Evolutionary conservation across 78 protist genomes (phyloP).

Genomic region (Isochrysis galbana): DNA sequence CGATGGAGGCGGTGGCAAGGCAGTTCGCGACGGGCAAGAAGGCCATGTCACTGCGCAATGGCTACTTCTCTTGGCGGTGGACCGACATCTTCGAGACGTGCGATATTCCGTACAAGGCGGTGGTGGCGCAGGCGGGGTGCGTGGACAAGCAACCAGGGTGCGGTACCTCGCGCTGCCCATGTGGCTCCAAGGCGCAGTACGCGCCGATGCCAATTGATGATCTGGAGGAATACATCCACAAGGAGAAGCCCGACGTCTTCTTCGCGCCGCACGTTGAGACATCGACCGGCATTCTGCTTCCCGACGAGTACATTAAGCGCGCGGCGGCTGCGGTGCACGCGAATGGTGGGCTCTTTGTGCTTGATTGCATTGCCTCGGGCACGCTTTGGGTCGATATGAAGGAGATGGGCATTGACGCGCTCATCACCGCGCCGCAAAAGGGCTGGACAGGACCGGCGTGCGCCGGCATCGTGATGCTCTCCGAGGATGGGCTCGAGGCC

Average conservation of each 20-base stretch:
- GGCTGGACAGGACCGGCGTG: constrained; percentile 67
- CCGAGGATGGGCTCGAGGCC: neutral
- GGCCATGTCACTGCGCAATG: constrained; percentile 43
- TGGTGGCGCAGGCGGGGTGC: constrained; percentile 39
- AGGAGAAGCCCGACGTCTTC: constrained; percentile 35
- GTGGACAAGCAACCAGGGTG: too few species aligned
- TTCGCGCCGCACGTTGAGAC: constrained; percentile 66
- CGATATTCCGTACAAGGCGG: neutral
- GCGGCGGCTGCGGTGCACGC: constrained; percentile 39
- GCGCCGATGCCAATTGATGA: constrained; percentile 2
- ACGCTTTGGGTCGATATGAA: constrained; percentile 54
- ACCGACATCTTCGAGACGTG: constrained; percentile 40
- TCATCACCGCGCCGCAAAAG: constrained; percentile 63
- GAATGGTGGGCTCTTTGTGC: constrained; percentile 42
- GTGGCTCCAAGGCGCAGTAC: neutral
- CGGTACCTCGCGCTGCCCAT: too few species aligned
- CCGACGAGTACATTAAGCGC: constrained; percentile 14
- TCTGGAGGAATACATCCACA: neutral
- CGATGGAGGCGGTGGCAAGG: constrained; percentile 61
- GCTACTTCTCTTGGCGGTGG: constrained; percentile 58
- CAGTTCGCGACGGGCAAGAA: constrained; percentile 50
- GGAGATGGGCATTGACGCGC: constrained; percentile 42
- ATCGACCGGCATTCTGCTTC: constrained; percentile 48
- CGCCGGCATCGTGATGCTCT: constrained; percentile 44
- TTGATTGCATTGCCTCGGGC: constrained; percentile 51